These are phyloP conservation scores for Flammula alnicola DNA, from an alignment of 1,284 basidiomycete species.

Conservation along the genomic window DNA sequence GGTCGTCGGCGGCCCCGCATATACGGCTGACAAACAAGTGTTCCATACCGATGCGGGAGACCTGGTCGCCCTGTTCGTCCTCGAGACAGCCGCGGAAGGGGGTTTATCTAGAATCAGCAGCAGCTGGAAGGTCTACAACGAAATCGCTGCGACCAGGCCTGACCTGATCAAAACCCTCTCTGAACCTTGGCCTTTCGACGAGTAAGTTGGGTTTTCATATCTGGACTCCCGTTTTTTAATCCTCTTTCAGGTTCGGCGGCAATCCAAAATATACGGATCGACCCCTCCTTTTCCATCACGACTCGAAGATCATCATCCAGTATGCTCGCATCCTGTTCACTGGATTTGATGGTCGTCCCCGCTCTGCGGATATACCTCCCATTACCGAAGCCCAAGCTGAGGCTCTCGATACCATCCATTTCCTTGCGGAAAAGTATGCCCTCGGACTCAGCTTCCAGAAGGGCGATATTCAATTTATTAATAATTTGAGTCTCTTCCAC, in stretches of 20 bases:
- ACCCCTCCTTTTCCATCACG: conserved; percentile 42
- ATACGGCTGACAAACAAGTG: conserved; percentile 48
- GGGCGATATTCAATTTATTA: conserved; percentile 50
- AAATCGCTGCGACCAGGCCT: conserved; percentile 44
- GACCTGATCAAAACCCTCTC: conserved; percentile 43
- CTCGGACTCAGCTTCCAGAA: conserved; percentile 47
- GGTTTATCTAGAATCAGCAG: conserved; percentile 46
- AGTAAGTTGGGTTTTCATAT: conserved; percentile 28
- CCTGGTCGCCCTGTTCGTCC: conserved; percentile 42
- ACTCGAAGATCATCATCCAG: conserved; percentile 43
- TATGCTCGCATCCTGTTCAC: conserved; percentile 47
- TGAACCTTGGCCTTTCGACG: conserved; percentile 44
- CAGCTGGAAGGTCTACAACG: conserved; percentile 45
- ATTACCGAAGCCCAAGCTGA: conserved; percentile 50
- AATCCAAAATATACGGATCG: conserved; percentile 37
- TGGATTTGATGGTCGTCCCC: conserved; percentile 32
- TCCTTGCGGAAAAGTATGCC: conserved; percentile 43
- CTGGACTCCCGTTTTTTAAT: not conserved
- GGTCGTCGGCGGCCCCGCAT: conserved; percentile 42
- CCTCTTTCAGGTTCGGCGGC: conserved; percentile 37
- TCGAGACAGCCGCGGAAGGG: conserved; percentile 42
- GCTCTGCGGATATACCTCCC: conserved; percentile 39
- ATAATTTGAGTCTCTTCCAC: not conserved
- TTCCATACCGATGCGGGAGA: conserved; percentile 49
- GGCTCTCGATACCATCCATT: conserved; percentile 46